A percentile compares a stretch with the other conserved stretches of the same genome.
These are phyloP conservation scores for Mortierella sp. DNA, from an alignment of 371 early-diverging fungal species.

Conservation along the genomic window DNA sequence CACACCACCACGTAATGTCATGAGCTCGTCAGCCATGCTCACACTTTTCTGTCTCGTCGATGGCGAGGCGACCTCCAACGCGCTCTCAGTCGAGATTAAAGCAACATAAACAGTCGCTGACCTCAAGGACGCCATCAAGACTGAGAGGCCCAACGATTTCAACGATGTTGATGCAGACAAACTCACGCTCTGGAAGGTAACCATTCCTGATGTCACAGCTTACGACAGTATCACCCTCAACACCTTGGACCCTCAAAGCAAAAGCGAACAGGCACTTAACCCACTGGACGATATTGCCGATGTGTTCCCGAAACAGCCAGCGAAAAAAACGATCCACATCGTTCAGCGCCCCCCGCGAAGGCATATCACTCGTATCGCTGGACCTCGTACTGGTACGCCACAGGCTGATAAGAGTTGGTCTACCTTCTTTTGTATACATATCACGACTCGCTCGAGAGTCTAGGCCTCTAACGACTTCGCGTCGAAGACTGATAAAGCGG, in stretches of 20 bases:
- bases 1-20: too few species aligned
- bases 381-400: too few species aligned
- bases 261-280: conserved; percentile 7
- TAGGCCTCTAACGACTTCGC: too few species aligned
- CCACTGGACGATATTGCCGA: conserved; percentile 10
- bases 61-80: too few species aligned
- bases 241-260: neutral
- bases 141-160: conserved; percentile 15
- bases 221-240: neutral
- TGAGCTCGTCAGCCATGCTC: too few species aligned
- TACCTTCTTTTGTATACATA: too few species aligned
- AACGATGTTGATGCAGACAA: conserved; percentile 13
- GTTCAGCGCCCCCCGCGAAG: conserved; percentile 9
- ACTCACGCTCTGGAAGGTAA: conserved; percentile 30
- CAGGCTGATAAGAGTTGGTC: too few species aligned
- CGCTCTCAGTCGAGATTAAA: neutral
- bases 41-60: too few species aligned
- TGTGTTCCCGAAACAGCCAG: neutral
- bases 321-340: conserved; percentile 7
- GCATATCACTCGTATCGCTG: too few species aligned
- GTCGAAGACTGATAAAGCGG: too few species aligned
- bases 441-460: too few species aligned
- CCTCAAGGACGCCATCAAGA: conserved; percentile 36
- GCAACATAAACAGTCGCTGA: conserved; percentile 5
- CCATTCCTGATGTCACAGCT: conserved; percentile 12